Base-by-base conservation (phyloP, 441 rosid species). In the Brassica hybrid region DNA sequence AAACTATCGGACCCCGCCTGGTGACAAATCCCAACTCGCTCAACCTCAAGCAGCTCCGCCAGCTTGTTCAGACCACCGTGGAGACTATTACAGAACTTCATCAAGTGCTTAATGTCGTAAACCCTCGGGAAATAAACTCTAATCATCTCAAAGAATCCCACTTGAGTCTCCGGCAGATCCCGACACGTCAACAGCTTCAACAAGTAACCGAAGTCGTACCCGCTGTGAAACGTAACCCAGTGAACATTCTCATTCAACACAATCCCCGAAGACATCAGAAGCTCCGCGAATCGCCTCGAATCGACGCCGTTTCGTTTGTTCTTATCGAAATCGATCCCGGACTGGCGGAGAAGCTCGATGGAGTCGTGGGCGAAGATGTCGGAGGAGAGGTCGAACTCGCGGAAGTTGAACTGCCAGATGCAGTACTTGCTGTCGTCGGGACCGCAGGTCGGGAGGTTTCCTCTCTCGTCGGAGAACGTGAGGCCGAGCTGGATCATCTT, bases 1-100 rank as follows among this genome's bases (percentile, higher is more conserved):
- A 84, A 83, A 57, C 87, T 86, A 78, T 86, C 89, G 0, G 89
- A 86, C 12, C 87, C 89, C 0, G 89, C 89, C 69, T 86, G 89
- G 65, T 86, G 89, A 71, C 82, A 77, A 7, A 81, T 43, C 45
- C 89, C 89, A 3, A 86, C 83, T 69, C 89, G 27, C 69, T 84
- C 89, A n/a, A 86, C 85, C 19, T 83, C 84, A 76, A 86, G 76
- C 76, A 73, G 65, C 72, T 83, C 86, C 0, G 89, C 89, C 45
- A 86, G 81, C 59, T 84, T 86, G 77, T 83, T 84, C 84, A 86
- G 61, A 4, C 89, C 89, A 7, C 87, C 89, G 5, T 84, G 86
- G 59, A 84, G 84, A 65, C 83, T 80, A 23, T 84, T 81, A 75
- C 89, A 84, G 34, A 83, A 86, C 85, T 81, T 84, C 87, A 83